Base-by-base conservation (phyloP, 1,139 yeast species). In the Schwanniomyces etchellsii region DNA sequence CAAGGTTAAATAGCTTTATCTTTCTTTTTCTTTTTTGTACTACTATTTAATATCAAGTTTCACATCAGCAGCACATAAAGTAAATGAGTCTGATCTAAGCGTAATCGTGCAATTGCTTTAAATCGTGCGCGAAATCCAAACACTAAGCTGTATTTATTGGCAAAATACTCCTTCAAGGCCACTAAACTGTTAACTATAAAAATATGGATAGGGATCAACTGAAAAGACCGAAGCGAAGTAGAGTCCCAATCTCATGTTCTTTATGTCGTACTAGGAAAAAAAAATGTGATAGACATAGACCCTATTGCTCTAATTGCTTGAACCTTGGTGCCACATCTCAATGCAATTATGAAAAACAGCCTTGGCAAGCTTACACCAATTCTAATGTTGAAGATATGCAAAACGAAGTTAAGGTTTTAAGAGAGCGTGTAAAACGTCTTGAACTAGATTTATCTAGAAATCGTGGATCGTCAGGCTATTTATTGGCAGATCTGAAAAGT, bases 191-290 rank as follows among this genome's bases (percentile, higher is more conserved):
- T n/a, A n/a, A n/a, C n/a, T n/a, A n/a, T n/a, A n/a, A n/a, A n/a
- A n/a, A n/a, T n/a, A n/a, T n/a, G n/a, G n/a, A n/a, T n/a, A n/a
- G n/a, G n/a, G n/a, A n/a, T n/a, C n/a, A n/a, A n/a, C n/a, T n/a
- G n/a, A n/a, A n/a, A n/a, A n/a, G n/a, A n/a, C n/a, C n/a, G n/a
- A n/a, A n/a, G n/a, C n/a, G 64, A 33, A 51, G 50, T 20, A 45
- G 64, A 27, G 41, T 58, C 4, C 64, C 64, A 6, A 51, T 48
- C 1, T 52, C 63, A 0, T 59, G 65, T 34, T 52, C 45, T 12
- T 40, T 48, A 9, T 59, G 65, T 35, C 37, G 65, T 14, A 48
- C 45, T 30, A 42, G 54, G 23, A 59, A 59, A 37, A 42, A 53
- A 28, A 58, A 56, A 36, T 59, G 64, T 39, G 62, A 58, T 27